Evolutionary conservation across 139 green algal species (phyloP).

Genomic region (Asterochloris erici): DNA sequence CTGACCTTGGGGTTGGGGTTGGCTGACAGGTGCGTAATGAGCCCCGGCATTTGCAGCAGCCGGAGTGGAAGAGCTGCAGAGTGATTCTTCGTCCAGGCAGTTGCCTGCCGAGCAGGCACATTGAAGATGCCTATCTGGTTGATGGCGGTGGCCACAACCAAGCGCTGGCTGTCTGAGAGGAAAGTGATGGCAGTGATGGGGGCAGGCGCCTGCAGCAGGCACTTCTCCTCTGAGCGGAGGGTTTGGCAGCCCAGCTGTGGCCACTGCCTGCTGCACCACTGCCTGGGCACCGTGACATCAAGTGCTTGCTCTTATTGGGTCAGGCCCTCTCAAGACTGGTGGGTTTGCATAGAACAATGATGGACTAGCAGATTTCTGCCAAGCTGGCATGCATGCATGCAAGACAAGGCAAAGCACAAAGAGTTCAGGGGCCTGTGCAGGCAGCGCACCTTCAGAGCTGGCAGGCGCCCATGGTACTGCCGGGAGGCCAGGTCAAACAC

Average conservation of each 20-base stretch:
- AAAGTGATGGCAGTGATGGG: slow-evolving; percentile 52
- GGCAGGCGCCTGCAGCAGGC: not conserved
- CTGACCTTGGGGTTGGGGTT: slow-evolving; percentile 22
- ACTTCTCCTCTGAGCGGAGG: not conserved
- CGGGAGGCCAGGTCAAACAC: slow-evolving; percentile 27
- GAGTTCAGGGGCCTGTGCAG: not conserved
- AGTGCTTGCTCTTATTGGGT: not conserved
- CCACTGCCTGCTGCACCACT: not conserved
- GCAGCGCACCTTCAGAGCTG: slow-evolving; percentile 3
- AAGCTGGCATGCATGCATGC: too few relatives aligned
- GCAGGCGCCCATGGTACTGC: slow-evolving; percentile 19
- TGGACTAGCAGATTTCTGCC: not conserved
- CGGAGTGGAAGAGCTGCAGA: slow-evolving; percentile 15
- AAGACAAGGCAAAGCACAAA: not conserved
- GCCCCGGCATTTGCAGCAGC: slow-evolving; percentile 40
- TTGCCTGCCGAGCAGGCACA: slow-evolving; percentile 25
- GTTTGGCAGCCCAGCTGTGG: too few relatives aligned
- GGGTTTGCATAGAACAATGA: not conserved
- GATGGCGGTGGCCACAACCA: slow-evolving; percentile 43
- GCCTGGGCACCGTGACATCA: not conserved
- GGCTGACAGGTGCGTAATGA: slow-evolving; percentile 32
- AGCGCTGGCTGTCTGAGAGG: slow-evolving; percentile 32
- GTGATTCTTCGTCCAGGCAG: slow-evolving; percentile 32
- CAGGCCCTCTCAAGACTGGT: not conserved
- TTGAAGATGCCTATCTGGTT: slow-evolving; percentile 42